These are phyloP conservation scores for Teunomyces barrocoloradensis DNA, from an alignment of 805 yeast genomes.

Conservation along the genomic window DNA sequence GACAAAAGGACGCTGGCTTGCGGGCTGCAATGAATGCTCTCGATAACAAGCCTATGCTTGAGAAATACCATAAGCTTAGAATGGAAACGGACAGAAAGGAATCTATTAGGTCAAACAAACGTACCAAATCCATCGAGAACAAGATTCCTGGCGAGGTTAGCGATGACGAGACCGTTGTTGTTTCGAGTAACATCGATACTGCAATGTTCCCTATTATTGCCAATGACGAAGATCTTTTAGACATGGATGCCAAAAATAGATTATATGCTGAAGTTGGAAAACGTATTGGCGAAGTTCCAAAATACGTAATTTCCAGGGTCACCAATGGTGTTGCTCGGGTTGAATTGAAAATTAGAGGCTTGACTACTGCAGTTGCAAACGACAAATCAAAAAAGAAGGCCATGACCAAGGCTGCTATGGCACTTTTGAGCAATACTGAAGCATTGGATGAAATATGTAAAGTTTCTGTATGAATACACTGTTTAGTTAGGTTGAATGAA, in stretches of 20 bases:
- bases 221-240: conserved; percentile 21
- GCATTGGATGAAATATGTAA: conserved; percentile 13
- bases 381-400: conserved; percentile 40
- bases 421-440: conserved; percentile 26
- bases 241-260: conserved; percentile 38
- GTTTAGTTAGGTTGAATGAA: not conserved
- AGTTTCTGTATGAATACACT: not conserved
- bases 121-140: conserved; percentile 5
- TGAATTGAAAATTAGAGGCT: conserved; percentile 29
- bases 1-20: conserved; percentile 72
- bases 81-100: conserved; percentile 20
- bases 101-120: conserved; percentile 11
- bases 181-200: conserved; percentile 9
- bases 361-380: conserved; percentile 28
- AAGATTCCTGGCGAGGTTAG: conserved; percentile 2
- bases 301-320: conserved; percentile 19
- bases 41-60: conserved; percentile 53
- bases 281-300: conserved; percentile 33
- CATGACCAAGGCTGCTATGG: conserved; percentile 40
- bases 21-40: conserved; percentile 85
- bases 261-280: conserved; percentile 39
- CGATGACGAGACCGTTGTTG: conserved; percentile 13
- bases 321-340: conserved; percentile 8
- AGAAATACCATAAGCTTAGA: conserved; percentile 60
- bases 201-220: conserved; percentile 29